A percentile compares a stretch with the other conserved stretches of the same genome.
These are phyloP conservation scores for Solanum hybrid DNA, from an alignment of 305 asterid species.

Conservation along the genomic window DNA sequence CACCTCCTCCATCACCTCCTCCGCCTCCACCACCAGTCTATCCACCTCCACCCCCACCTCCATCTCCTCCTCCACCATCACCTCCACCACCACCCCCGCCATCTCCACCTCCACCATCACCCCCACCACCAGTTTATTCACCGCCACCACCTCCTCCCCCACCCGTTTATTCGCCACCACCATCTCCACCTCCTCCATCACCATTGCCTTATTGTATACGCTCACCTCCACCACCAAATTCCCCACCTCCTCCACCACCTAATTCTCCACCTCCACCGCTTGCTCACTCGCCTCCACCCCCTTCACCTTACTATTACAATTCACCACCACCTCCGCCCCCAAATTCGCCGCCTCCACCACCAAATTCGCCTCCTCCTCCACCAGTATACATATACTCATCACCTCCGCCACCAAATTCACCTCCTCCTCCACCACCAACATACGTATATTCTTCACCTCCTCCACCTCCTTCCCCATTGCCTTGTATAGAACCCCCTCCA, in stretches of 20 bases:
- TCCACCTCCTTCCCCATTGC: conserved; percentile 42
- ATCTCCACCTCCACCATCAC: too few relatives aligned
- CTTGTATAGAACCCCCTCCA: conserved; percentile 44
- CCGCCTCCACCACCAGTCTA: too few relatives aligned
- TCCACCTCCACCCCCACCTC: too few relatives aligned
- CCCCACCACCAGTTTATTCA: too few relatives aligned
- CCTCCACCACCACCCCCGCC: too few relatives aligned
- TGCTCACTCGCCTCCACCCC: conserved; percentile 1
- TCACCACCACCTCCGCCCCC: conserved; percentile 6
- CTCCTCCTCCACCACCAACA: conserved; percentile 14
- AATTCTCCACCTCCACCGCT: conserved; percentile 21
- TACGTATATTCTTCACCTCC: conserved; percentile 18
- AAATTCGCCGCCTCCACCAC: conserved; percentile 8
- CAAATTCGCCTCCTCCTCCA: conserved; percentile 13
- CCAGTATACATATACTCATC: conserved; percentile 5
- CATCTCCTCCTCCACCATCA: too few relatives aligned
- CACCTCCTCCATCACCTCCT: background rate
- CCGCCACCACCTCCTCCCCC: too few relatives aligned
- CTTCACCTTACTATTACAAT: background rate
- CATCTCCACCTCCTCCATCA: conserved; percentile 18
- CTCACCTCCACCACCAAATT: conserved; percentile 13
- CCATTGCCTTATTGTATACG: conserved; percentile 18
- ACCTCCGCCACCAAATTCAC: conserved; percentile 18
- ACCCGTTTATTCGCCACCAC: background rate
- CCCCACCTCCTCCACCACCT: conserved; percentile 12